These are phyloP conservation scores for Komagataella kurtzmanii DNA, from an alignment of 805 yeast genomes.

Conservation along the genomic window DNA sequence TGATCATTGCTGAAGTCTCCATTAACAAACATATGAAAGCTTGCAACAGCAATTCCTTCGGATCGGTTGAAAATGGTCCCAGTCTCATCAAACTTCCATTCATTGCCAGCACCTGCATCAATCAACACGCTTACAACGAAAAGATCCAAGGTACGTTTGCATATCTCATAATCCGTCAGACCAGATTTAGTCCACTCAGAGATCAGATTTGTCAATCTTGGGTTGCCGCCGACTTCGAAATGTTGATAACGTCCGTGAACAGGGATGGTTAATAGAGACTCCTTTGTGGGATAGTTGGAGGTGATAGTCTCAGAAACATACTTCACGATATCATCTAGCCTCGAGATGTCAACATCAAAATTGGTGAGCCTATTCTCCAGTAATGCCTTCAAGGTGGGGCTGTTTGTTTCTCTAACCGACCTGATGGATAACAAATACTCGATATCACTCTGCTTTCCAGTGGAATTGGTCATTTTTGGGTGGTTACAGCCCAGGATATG, in stretches of 20 bases:
- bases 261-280: slow-evolving; percentile 30
- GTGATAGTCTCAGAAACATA: slow-evolving; percentile 31
- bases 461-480: not conserved
- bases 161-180: slow-evolving; percentile 24
- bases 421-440: slow-evolving; percentile 31
- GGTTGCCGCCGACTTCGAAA: slow-evolving; percentile 34
- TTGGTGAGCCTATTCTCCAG: slow-evolving; percentile 21
- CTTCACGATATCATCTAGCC: slow-evolving; percentile 27
- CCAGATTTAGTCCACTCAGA: slow-evolving; percentile 17
- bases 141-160: slow-evolving; percentile 41
- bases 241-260: slow-evolving; percentile 63
- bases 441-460: not conserved
- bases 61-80: slow-evolving; percentile 27
- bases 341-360: slow-evolving; percentile 29
- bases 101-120: slow-evolving; percentile 59
- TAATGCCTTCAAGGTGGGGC: slow-evolving; percentile 27
- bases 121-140: slow-evolving; percentile 46
- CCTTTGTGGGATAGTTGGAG: slow-evolving; percentile 29
- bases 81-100: slow-evolving; percentile 36
- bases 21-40: slow-evolving; percentile 35
- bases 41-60: slow-evolving; percentile 55
- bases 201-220: slow-evolving; percentile 30
- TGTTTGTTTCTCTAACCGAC: slow-evolving; percentile 41
- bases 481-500: not conserved
- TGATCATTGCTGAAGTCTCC: slow-evolving; percentile 27